Conservation (phyloP, 2,329 filamentous ascomycete genomes). For the Knoxdaviesia capensis region DNA sequence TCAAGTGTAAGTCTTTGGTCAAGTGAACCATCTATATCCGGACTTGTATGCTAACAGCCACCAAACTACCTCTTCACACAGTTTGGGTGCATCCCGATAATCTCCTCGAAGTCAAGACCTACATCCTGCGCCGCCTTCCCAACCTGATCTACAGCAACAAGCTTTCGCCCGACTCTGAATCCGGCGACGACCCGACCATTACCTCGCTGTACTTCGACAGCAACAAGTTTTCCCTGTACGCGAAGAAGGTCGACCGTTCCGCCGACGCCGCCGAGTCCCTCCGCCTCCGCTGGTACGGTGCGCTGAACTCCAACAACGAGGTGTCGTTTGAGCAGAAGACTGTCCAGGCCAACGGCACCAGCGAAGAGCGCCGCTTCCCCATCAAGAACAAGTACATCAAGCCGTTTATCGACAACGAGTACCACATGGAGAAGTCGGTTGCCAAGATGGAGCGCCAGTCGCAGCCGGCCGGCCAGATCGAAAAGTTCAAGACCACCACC, state of each 20-base stretch:
- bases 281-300: constrained; percentile 79
- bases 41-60: constrained; percentile 11
- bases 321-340: constrained; percentile 82
- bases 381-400: constrained; percentile 93
- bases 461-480: constrained; percentile 42
- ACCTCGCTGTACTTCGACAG: constrained; percentile 96
- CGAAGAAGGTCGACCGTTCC: constrained; percentile 59
- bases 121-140: constrained; percentile 76
- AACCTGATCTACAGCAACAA: constrained; percentile 86
- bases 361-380: constrained; percentile 58
- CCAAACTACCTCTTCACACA: constrained; percentile 11
- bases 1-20: constrained; percentile 47
- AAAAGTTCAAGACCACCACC: constrained; percentile 51
- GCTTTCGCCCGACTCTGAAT: constrained; percentile 62
- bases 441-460: constrained; percentile 70
- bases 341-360: constrained; percentile 54
- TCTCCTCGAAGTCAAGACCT: constrained; percentile 88
- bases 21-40: not conserved
- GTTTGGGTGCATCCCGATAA: constrained; percentile 96
- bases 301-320: constrained; percentile 57
- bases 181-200: constrained; percentile 67
- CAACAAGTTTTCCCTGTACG: constrained; percentile 67
- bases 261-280: constrained; percentile 56
- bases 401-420: constrained; percentile 67
- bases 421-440: constrained; percentile 79